A percentile compares a stretch with the other conserved stretches of the same genome.
Evolutionary conservation across 2,329 filamentous ascomycete species (phyloP).

Genomic region (Kalmusia sp.): DNA sequence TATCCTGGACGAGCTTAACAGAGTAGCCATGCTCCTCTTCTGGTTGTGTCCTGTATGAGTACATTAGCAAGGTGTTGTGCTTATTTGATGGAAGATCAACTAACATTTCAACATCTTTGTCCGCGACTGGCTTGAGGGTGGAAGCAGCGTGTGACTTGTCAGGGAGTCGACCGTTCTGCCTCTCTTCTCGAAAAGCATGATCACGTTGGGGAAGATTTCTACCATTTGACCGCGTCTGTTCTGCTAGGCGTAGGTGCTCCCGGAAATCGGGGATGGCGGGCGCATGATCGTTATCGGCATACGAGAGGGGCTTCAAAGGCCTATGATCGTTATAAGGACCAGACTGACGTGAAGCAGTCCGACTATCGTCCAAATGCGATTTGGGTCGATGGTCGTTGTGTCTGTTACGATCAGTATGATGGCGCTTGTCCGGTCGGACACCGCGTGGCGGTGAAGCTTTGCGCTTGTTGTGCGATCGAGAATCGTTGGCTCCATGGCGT

Average conservation of each 20-base stretch:
- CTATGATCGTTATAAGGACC: slow-evolving; percentile 20
- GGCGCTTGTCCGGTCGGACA: slow-evolving; percentile 64
- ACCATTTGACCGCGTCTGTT: slow-evolving; percentile 10
- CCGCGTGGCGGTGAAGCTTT: slow-evolving; percentile 50
- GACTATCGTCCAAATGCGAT: slow-evolving; percentile 65
- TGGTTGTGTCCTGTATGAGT: slow-evolving; percentile 18
- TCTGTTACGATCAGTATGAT: slow-evolving; percentile 43
- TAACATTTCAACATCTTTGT: slow-evolving; percentile 28
- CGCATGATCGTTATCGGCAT: slow-evolving; percentile 51
- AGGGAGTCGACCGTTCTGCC: background rate
- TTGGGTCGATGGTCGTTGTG: slow-evolving; percentile 67
- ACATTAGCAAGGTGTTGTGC: slow-evolving; percentile 15
- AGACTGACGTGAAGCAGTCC: slow-evolving; percentile 8
- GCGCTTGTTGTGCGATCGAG: slow-evolving; percentile 47
- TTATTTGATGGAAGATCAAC: slow-evolving; percentile 2
- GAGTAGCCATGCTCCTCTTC: slow-evolving; percentile 28
- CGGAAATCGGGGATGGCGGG: slow-evolving; percentile 41
- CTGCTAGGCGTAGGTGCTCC: slow-evolving; percentile 17
- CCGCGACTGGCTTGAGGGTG: slow-evolving; percentile 8
- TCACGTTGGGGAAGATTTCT: slow-evolving; percentile 7
- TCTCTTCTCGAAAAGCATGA: background rate
- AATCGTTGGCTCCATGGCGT: slow-evolving; percentile 29
- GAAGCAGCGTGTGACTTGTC: background rate
- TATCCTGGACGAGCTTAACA: slow-evolving; percentile 25
- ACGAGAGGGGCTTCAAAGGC: slow-evolving; percentile 35